Evolutionary conservation across 345 rosid species (phyloP), one percentile per base, ranked within the genome.

Genomic region (Hibiscus tridactylites): DNA sequence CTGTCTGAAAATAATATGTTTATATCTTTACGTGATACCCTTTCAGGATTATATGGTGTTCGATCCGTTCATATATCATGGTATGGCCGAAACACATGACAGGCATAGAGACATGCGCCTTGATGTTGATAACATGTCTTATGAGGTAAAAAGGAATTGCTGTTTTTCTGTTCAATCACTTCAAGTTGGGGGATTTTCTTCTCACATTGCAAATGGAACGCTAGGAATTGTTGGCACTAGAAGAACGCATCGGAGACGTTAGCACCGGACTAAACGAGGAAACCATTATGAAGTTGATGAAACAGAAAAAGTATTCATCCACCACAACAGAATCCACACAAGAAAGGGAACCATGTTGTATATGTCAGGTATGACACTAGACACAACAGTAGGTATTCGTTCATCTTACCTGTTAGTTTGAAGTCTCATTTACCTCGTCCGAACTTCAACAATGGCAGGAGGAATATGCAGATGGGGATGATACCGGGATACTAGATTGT

Each of bases 71-170:
- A 70, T 88, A 59, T 78, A 81, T 77, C 83, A 88, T 71, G 86
- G 98, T 65, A 79, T 87, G 80, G 88, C 88, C 21, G 95, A 91
- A 73, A 54, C 83, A 71, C 96, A 90, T 65, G 98, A 94, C 82
- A 83, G 93, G 79, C 97, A 94, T 70, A 85, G 89, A 74, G 96
- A 91, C 47, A 81, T 91, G 98, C 95, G 96, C 60, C 95, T 94
- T 54, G 98, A 94, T 71, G 95, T 90, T 59, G 98, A 94, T 81
- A 88, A 91, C 85, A 94, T 94, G 98, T 88, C 98, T 33, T 91
- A 94, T 7, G 97, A 94, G 96, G 98, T 91, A 80, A 69, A 81
- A 24, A 42, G 49, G n/a, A 33, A 31, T 33, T 44, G n/a, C 57
- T 68, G 57, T 26, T 17, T 17, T 47, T 68, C 39, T 35, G 35